Conservation (phyloP, 768 basidiomycete species). For the Tricholoma saponaceum region DNA sequence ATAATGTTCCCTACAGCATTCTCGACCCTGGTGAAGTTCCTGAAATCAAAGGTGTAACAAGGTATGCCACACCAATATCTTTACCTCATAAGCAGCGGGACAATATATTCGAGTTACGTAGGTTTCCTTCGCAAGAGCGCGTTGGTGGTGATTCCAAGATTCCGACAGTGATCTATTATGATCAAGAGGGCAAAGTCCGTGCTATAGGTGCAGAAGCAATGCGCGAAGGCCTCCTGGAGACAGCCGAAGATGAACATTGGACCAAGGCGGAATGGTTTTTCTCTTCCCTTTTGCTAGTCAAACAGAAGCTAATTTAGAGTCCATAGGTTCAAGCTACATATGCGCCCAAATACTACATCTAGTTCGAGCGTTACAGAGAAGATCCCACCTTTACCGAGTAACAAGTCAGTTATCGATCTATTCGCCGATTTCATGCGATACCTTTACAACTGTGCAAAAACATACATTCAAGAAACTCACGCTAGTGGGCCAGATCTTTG, state of each 20-base stretch:
- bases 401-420: slow-evolving; percentile 37
- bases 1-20: slow-evolving; percentile 16
- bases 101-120: too few relatives aligned
- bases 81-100: slow-evolving; percentile 2
- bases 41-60: slow-evolving; percentile 34
- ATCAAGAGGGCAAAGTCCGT: slow-evolving; percentile 27
- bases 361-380: slow-evolving; percentile 18
- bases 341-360: slow-evolving; percentile 8
- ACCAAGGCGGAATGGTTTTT: slow-evolving; percentile 42
- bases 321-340: slow-evolving; percentile 25
- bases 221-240: slow-evolving; percentile 31
- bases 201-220: slow-evolving; percentile 44
- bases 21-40: slow-evolving; percentile 30
- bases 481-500: slow-evolving; percentile 33
- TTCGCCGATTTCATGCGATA: slow-evolving; percentile 47
- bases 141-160: slow-evolving; percentile 41
- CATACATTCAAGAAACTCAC: slow-evolving; percentile 40
- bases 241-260: slow-evolving; percentile 40
- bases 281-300: slow-evolving; percentile 5
- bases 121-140: slow-evolving; percentile 43
- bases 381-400: slow-evolving; percentile 36
- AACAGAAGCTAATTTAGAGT: too few relatives aligned
- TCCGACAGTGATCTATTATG: slow-evolving; percentile 44
- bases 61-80: slow-evolving; percentile 21
- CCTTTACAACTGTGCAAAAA: slow-evolving; percentile 32